Conservation (phyloP, 2,329 filamentous ascomycete genomes). For the Calonectria crousiana region DNA sequence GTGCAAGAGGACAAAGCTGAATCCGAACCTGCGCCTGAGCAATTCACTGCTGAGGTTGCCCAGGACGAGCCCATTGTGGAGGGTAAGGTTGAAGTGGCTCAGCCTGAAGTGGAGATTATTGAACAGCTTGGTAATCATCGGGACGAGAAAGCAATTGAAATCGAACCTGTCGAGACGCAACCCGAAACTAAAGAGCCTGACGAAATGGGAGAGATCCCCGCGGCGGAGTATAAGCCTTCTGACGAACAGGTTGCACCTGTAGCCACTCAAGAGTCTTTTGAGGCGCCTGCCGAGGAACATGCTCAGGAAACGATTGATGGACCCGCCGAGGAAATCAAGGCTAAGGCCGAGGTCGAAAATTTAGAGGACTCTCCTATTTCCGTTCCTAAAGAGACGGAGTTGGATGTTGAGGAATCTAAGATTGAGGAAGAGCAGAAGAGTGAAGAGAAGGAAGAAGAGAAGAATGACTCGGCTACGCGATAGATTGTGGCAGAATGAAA, state of each 20-base stretch:
- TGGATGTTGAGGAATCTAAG: slow-evolving; percentile 12
- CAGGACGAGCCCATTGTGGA: slow-evolving; percentile 22
- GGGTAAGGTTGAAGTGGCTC: not conserved
- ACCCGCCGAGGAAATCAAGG: slow-evolving; percentile 8
- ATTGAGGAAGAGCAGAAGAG: slow-evolving; percentile 28
- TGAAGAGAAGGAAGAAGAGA: slow-evolving; percentile 11
- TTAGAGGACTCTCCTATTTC: slow-evolving; percentile 13
- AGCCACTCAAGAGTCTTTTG: not conserved
- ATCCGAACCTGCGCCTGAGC: slow-evolving; percentile 18
- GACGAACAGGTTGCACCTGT: not conserved
- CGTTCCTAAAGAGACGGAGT: slow-evolving; percentile 21
- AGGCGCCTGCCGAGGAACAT: not conserved
- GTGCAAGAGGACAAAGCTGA: slow-evolving; percentile 23
- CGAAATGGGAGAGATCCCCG: not conserved
- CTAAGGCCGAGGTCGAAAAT: slow-evolving; percentile 21
- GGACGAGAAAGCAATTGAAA: not conserved
- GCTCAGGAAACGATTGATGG: not conserved
- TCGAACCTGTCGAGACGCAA: slow-evolving; percentile 6
- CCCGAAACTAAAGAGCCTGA: not conserved
- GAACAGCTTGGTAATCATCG: not conserved
- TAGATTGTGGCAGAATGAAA: slow-evolving; percentile 35
- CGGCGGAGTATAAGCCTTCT: not conserved
- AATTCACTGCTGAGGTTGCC: slow-evolving; percentile 24
- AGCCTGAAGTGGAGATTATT: slow-evolving; percentile 1
- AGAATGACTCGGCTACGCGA: slow-evolving; percentile 29